Evolutionary conservation across 805 yeast species (phyloP).

Genomic region (Metschnikowia henanensis): DNA sequence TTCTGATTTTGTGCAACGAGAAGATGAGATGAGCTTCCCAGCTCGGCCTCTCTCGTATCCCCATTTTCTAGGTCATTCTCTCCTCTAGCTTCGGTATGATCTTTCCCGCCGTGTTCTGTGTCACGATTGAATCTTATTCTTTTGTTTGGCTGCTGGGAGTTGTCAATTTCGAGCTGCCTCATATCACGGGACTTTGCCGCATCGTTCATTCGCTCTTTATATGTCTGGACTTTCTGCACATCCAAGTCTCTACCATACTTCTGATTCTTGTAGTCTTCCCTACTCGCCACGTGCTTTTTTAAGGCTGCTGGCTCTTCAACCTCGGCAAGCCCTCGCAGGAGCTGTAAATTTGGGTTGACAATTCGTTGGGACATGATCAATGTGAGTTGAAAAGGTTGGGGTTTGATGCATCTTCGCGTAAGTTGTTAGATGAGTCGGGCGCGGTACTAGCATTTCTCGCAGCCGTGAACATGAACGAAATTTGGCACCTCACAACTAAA

Average conservation of each 20-base stretch:
- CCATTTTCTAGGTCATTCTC: too few species aligned
- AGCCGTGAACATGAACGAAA: too few species aligned
- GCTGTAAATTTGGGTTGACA: conserved; percentile 40
- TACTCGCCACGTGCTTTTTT: conserved; percentile 16
- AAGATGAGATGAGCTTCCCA: too few species aligned
- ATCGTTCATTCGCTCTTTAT: conserved; percentile 17
- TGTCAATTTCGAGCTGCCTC: background rate
- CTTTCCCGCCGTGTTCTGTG: background rate
- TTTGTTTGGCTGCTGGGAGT: background rate
- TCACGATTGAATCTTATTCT: background rate
- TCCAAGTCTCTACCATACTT: conserved; percentile 26
- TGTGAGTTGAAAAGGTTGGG: background rate
- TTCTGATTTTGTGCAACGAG: background rate
- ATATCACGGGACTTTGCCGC: conserved; percentile 1
- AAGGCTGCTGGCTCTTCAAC: background rate
- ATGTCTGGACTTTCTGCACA: conserved; percentile 19
- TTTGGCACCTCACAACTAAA: too few species aligned
- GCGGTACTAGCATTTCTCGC: too few species aligned
- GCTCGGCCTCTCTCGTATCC: too few species aligned
- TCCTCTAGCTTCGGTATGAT: too few species aligned
- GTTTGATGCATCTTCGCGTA: conserved; percentile 3
- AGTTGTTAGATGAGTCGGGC: too few species aligned
- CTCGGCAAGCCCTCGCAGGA: conserved; percentile 24
- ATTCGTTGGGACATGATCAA: conserved; percentile 19
- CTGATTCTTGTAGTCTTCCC: conserved; percentile 46